These are phyloP conservation scores for Cladophialophora bantiana DNA, from an alignment of 2,329 filamentous ascomycete species.

Conservation along the genomic window DNA sequence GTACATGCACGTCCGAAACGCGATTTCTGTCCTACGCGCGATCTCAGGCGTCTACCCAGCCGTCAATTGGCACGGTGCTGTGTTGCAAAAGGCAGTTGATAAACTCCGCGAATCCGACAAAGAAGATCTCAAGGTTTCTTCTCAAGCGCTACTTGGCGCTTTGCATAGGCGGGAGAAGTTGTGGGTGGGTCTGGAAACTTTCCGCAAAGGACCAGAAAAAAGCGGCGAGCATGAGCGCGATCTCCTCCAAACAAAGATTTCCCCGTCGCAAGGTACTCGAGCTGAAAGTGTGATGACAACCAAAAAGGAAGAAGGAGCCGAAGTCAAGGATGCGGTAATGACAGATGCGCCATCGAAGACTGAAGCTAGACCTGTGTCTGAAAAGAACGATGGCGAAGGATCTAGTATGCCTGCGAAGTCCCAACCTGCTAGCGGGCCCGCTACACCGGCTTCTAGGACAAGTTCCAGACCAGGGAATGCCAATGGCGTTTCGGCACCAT, in stretches of 20 bases:
- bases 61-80: constrained; percentile 81
- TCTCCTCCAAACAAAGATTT: constrained; percentile 24
- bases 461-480: constrained; percentile 20
- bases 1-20: constrained; percentile 98
- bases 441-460: constrained; percentile 23
- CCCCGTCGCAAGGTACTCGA: constrained; percentile 39
- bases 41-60: constrained; percentile 84
- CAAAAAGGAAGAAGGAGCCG: constrained; percentile 53
- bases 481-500: constrained; percentile 31
- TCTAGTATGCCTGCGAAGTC: constrained; percentile 18
- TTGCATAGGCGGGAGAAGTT: constrained; percentile 57
- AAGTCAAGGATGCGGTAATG: constrained; percentile 56
- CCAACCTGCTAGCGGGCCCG: constrained; percentile 26
- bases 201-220: constrained; percentile 44
- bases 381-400: constrained; percentile 30
- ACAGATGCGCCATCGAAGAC: constrained; percentile 42
- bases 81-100: constrained; percentile 53
- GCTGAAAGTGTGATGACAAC: constrained; percentile 25
- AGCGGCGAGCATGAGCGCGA: constrained; percentile 26
- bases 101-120: constrained; percentile 53
- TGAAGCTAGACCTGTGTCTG: constrained; percentile 32
- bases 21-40: constrained; percentile 84
- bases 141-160: constrained; percentile 58
- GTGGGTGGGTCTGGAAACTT: constrained; percentile 58
- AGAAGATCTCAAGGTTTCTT: constrained; percentile 59